Percentiles rank a stretch among this genome's conserved stretches.
These are phyloP conservation scores for Ceratocystis lukuohia DNA, from an alignment of 2,329 filamentous ascomycete species.

Conservation along the genomic window DNA sequence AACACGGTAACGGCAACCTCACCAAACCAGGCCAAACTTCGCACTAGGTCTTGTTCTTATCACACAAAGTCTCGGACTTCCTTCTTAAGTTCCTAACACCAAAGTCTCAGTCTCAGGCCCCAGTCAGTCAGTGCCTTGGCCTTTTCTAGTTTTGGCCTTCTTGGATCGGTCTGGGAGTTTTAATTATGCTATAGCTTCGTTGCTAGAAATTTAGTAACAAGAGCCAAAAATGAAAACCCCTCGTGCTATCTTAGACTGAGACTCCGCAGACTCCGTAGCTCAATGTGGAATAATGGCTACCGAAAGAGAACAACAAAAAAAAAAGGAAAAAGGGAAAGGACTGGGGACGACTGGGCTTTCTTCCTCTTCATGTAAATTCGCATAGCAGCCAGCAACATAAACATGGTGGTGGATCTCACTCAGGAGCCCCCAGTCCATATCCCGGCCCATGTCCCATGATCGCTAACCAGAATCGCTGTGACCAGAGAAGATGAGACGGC, in stretches of 20 bases:
- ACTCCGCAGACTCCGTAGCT: background rate
- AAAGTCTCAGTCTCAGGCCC: background rate
- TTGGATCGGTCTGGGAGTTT: background rate
- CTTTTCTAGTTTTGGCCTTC: background rate
- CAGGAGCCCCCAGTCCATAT: background rate
- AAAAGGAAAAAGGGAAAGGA: background rate
- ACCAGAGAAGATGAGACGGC: background rate
- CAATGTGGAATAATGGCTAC: background rate
- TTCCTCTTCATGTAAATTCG: slow-evolving; percentile 2
- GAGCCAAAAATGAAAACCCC: background rate
- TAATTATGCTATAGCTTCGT: background rate
- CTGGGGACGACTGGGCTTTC: background rate
- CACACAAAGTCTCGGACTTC: background rate
- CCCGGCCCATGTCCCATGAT: background rate
- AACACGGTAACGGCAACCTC: background rate
- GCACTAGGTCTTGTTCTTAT: background rate
- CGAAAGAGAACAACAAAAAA: background rate
- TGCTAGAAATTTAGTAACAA: background rate
- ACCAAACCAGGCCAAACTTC: background rate
- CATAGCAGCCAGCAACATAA: background rate
- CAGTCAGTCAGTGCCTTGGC: slow-evolving; percentile 2
- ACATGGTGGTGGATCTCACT: background rate
- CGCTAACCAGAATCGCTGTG: background rate
- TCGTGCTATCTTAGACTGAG: background rate
- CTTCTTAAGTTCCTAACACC: background rate